Evolutionary conservation across 164 flowering plant genomes (phyloP).

Genomic region (Dillenia turbinata): DNA sequence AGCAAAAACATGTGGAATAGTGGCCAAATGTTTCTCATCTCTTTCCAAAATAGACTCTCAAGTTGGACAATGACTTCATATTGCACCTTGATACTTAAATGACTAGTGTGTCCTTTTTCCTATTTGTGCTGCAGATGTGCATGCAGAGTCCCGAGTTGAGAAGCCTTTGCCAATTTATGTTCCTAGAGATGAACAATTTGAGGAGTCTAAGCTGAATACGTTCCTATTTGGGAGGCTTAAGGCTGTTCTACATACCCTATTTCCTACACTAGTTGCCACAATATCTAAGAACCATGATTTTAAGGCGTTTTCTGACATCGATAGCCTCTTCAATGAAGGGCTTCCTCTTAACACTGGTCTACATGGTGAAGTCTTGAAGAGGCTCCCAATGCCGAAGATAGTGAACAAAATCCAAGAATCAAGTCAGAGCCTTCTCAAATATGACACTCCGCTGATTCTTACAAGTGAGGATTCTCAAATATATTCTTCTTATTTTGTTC

Average conservation of each 20-base stretch:
- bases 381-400: constrained; percentile 58
- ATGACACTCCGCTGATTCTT: constrained; percentile 70
- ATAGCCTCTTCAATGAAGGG: constrained; percentile 76
- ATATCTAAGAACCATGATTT: constrained; percentile 72
- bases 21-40: no score
- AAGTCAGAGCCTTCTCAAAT: constrained; percentile 69
- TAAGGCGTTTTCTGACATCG: constrained; percentile 68
- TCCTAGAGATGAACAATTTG: constrained; percentile 94
- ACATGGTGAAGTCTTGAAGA: constrained; percentile 63
- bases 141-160: constrained; percentile 78
- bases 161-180: constrained; percentile 87
- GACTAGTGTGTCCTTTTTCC: background rate
- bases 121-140: constrained; percentile 40
- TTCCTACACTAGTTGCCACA: constrained; percentile 67
- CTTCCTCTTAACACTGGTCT: constrained; percentile 62
- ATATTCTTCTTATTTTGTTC: background rate
- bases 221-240: constrained; percentile 65
- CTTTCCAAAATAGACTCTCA: no score
- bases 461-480: constrained; percentile 49
- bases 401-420: constrained; percentile 55
- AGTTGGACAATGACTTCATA: no score
- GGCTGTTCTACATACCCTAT: constrained; percentile 75
- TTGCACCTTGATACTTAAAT: background rate
- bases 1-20: no score
- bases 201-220: constrained; percentile 67